A percentile compares a stretch with the other conserved stretches of the same genome.
phyloP scores from a whole-genome alignment of 2,329 filamentous ascomycete species.

The Gaeumannomyces sp. region DNA sequence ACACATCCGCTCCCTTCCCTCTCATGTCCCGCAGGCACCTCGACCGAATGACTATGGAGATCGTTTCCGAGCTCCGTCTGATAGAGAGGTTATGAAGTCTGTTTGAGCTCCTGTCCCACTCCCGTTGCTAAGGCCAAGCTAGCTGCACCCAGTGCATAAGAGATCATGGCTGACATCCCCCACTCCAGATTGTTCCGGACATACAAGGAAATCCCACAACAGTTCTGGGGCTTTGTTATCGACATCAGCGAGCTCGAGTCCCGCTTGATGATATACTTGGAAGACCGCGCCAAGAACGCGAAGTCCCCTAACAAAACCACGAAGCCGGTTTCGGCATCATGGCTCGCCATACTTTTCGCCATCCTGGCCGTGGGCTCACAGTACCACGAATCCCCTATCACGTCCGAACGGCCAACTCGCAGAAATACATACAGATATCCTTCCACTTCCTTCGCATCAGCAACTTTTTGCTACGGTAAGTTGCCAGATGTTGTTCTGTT shows the following conservation, averaged over 20 bases:
- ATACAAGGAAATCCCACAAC: conserved; percentile 62
- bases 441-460: conserved; percentile 59
- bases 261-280: conserved; percentile 58
- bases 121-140: not conserved
- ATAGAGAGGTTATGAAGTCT: conserved; percentile 61
- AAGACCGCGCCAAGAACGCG: conserved; percentile 54
- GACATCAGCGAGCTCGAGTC: conserved; percentile 61
- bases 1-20: conserved; percentile 60
- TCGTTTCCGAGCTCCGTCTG: conserved; percentile 54
- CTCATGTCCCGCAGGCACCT: conserved; percentile 60
- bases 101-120: conserved; percentile 18
- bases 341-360: conserved; percentile 60
- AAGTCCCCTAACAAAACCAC: conserved; percentile 38
- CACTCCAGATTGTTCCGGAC: conserved; percentile 51
- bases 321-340: conserved; percentile 54
- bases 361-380: conserved; percentile 61
- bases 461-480: conserved; percentile 55
- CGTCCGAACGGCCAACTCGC: conserved; percentile 51
- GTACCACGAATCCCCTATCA: conserved; percentile 61
- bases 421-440: conserved; percentile 57
- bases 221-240: conserved; percentile 62
- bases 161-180: not conserved
- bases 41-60: conserved; percentile 53
- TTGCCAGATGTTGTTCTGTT: not conserved
- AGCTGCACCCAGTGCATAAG: not conserved